phyloP scores from a whole-genome alignment of 768 basidiomycete species.

The Mrakia hoshinonis region DNA sequence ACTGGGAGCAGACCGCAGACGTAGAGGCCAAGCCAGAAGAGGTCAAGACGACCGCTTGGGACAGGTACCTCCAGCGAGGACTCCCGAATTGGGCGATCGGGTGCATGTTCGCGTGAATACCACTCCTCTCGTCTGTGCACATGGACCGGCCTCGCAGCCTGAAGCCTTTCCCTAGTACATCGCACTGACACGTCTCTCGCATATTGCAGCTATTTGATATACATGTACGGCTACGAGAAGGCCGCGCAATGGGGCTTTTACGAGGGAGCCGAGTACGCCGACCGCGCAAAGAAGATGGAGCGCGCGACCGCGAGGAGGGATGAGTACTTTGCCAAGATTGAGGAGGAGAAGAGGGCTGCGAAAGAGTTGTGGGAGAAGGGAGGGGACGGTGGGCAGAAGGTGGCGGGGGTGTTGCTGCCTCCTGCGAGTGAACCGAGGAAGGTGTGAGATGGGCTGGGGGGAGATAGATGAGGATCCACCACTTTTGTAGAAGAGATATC shows the following conservation, averaged over 20 bases:
- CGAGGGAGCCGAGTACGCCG: not conserved
- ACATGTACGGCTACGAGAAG: not conserved
- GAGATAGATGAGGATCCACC: not conserved
- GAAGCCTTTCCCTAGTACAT: not conserved
- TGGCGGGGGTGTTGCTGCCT: not conserved
- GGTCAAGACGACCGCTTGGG: not conserved
- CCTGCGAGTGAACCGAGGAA: too few relatives aligned
- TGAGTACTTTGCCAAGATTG: not conserved
- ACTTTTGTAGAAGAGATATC: too few relatives aligned
- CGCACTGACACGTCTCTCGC: not conserved
- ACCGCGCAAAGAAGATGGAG: slow-evolving; percentile 2
- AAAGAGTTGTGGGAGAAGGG: not conserved
- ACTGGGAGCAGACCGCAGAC: not conserved
- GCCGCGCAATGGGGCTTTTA: not conserved
- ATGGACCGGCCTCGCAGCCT: not conserved
- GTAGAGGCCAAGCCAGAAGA: not conserved
- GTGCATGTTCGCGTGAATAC: not conserved
- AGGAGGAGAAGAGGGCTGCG: not conserved
- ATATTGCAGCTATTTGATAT: not conserved
- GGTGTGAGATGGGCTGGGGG: not conserved
- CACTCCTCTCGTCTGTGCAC: not conserved
- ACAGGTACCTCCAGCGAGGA: not conserved
- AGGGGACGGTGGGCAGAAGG: not conserved
- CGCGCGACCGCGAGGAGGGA: not conserved
- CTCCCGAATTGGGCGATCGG: not conserved